A percentile compares a stretch with the other conserved stretches of the same genome.
Evolutionary conservation across 768 basidiomycete genomes (phyloP).

Genomic region (Ramaria rubella): DNA sequence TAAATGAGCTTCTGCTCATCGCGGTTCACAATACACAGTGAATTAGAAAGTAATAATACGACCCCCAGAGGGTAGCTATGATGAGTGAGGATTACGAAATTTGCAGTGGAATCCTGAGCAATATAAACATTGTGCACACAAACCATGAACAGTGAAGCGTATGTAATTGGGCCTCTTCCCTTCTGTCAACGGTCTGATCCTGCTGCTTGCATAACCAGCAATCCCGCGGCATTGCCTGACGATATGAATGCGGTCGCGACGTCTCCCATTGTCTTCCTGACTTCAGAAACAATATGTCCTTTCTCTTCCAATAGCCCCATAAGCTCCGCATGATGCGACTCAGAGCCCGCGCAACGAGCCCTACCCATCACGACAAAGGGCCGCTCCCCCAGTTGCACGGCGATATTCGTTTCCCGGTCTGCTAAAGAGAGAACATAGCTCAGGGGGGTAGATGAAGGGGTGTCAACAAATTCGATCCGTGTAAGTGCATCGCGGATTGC

Average conservation of each 20-base stretch:
- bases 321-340: constrained; percentile 68
- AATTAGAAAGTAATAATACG: too few species aligned
- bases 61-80: too few species aligned
- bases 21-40: too few species aligned
- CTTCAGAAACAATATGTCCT: constrained; percentile 45
- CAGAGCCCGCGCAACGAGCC: constrained; percentile 67
- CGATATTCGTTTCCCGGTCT: not conserved
- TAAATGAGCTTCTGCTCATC: not conserved
- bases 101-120: too few species aligned
- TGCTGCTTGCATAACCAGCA: constrained; percentile 65
- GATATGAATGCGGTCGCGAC: constrained; percentile 72
- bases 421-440: constrained; percentile 14
- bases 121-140: too few species aligned
- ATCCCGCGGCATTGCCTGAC: constrained; percentile 47
- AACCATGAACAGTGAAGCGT: too few species aligned
- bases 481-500: constrained; percentile 15
- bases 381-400: constrained; percentile 25
- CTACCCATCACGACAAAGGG: constrained; percentile 68
- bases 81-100: too few species aligned
- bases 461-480: constrained; percentile 27
- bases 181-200: too few species aligned
- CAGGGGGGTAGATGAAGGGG: constrained; percentile 23
- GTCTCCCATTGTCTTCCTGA: constrained; percentile 81
- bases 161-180: too few species aligned
- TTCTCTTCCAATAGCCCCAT: constrained; percentile 50